A percentile compares a stretch with the other conserved stretches of the same genome.
Conservation (phyloP, 2,329 filamentous ascomycete species). For the Exophiala phaeomuriformis region DNA sequence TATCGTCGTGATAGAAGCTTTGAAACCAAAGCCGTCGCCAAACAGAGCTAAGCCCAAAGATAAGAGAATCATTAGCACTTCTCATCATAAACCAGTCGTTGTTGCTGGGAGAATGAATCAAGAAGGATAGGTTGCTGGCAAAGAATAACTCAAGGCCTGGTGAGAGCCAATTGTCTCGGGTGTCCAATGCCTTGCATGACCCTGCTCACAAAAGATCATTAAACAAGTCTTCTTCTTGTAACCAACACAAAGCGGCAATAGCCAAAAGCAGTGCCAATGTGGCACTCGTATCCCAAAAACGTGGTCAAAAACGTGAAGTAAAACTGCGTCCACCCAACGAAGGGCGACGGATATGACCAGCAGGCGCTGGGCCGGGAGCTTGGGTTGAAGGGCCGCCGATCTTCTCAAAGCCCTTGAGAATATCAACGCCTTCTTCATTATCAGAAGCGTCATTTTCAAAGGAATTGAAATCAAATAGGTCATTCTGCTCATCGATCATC, state of each 20-base stretch:
- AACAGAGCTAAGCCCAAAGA: neutral
- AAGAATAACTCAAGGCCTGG: neutral
- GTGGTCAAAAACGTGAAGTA: constrained; percentile 19
- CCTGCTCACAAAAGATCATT: neutral
- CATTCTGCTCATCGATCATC: constrained; percentile 36
- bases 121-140: neutral
- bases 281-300: too few relatives aligned
- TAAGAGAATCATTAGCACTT: constrained; percentile 21
- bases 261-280: neutral
- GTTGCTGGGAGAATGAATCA: neutral
- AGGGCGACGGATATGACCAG: constrained; percentile 14
- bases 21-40: neutral
- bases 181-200: neutral
- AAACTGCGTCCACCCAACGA: constrained; percentile 22
- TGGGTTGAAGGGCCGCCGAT: constrained; percentile 30
- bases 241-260: neutral
- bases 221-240: neutral
- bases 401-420: constrained; percentile 43
- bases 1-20: constrained; percentile 19
- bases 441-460: constrained; percentile 38
- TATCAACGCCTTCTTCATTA: constrained; percentile 39
- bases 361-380: neutral
- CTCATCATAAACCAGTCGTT: constrained; percentile 14
- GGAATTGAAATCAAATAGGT: constrained; percentile 43
- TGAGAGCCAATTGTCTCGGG: neutral